phyloP scores from a whole-genome alignment of 1,284 basidiomycete species.

The Papiliotrema flavescens region DNA sequence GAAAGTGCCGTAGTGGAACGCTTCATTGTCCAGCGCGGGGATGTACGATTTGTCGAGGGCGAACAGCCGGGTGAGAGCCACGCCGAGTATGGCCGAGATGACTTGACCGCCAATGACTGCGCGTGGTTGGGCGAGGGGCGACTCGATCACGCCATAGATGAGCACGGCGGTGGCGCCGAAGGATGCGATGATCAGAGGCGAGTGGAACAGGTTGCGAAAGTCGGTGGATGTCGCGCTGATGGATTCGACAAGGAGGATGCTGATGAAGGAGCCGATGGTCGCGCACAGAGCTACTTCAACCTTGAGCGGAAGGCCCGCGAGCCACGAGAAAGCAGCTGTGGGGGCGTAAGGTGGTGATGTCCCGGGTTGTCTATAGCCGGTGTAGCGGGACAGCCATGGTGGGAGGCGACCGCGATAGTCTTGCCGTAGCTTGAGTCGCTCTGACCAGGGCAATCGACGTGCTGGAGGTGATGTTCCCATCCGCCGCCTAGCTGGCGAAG shows the following conservation, averaged over 20 bases:
- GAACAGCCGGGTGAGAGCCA: constrained; percentile 60
- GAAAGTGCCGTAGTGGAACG: constrained; percentile 53
- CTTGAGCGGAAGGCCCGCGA: constrained; percentile 43
- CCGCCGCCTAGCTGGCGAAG: no score
- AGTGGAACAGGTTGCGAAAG: constrained; percentile 52
- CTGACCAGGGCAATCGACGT: neutral
- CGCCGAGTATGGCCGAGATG: constrained; percentile 56
- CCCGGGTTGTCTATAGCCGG: constrained; percentile 24
- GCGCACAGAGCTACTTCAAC: constrained; percentile 54
- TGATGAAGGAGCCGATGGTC: constrained; percentile 58
- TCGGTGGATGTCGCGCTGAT: constrained; percentile 52
- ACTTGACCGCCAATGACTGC: constrained; percentile 59
- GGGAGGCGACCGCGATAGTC: constrained; percentile 31
- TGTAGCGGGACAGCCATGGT: constrained; percentile 18
- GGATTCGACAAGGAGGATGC: constrained; percentile 58
- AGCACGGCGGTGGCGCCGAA: constrained; percentile 62
- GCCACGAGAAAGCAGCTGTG: constrained; percentile 35
- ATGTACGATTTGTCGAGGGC: constrained; percentile 44
- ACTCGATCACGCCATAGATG: constrained; percentile 59
- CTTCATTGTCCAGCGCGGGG: constrained; percentile 20
- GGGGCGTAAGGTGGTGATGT: constrained; percentile 23
- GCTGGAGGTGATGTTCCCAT: neutral
- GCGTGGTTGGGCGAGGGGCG: constrained; percentile 62
- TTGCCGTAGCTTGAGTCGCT: neutral
- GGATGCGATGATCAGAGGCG: constrained; percentile 56